Evolutionary conservation across 164 flowering plant species (phyloP).

Genomic region (Vitis amurensis): DNA sequence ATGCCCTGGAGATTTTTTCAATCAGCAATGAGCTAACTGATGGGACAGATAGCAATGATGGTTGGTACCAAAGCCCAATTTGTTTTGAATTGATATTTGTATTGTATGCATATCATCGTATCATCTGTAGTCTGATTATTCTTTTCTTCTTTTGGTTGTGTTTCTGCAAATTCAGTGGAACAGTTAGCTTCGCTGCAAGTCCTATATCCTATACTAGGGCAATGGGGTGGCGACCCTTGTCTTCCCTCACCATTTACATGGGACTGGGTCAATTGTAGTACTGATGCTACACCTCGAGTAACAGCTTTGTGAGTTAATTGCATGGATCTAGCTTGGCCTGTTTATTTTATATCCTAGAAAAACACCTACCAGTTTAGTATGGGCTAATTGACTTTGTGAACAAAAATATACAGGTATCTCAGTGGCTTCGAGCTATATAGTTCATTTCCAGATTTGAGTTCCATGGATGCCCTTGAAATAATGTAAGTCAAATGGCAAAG

Average conservation of each 20-base stretch:
- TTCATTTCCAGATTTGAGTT: conserved; percentile 42
- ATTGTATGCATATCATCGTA: too few species aligned
- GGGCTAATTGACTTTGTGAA: not conserved
- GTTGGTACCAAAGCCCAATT: conserved; percentile 17
- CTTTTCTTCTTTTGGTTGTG: not conserved
- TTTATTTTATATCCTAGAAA: not conserved
- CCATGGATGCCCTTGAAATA: conserved; percentile 42
- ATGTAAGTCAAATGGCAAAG: conserved; percentile 27
- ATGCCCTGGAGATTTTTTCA: conserved; percentile 41
- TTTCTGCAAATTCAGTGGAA: conserved; percentile 14
- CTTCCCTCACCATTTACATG: conserved; percentile 36
- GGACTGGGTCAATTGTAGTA: conserved; percentile 47
- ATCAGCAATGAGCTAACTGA: conserved; percentile 19
- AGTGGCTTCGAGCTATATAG: conserved; percentile 31
- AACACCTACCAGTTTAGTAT: not conserved
- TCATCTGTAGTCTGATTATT: not conserved
- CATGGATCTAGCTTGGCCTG: not conserved
- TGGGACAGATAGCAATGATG: conserved; percentile 37
- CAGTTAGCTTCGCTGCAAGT: conserved; percentile 28
- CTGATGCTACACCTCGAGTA: conserved; percentile 28
- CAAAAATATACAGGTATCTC: conserved; percentile 25
- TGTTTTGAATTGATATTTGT: too few species aligned
- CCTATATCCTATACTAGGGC: conserved; percentile 11
- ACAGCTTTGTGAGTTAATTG: conserved; percentile 29
- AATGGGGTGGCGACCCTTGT: conserved; percentile 47